These are phyloP conservation scores for Echria macrotheca DNA, from an alignment of 495 filamentous ascomycete species.

Conservation along the genomic window DNA sequence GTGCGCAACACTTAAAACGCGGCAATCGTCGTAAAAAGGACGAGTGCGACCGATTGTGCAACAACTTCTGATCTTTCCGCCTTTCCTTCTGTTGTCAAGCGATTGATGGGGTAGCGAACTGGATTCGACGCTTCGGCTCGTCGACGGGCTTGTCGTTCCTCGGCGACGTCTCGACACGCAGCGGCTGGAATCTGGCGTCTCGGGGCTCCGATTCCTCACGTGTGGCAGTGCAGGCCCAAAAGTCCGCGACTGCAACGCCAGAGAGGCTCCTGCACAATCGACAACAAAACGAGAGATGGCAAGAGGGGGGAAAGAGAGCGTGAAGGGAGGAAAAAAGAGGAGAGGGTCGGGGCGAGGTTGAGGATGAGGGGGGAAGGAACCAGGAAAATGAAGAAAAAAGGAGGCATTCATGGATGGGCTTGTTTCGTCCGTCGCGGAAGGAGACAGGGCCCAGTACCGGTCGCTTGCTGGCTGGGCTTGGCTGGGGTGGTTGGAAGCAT, in stretches of 20 bases:
- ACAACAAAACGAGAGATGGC: constrained; percentile 23
- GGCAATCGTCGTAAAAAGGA: not conserved
- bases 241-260: constrained; percentile 14
- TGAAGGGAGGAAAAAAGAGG: constrained; percentile 20
- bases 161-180: constrained; percentile 16
- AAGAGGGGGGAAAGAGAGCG: constrained; percentile 24
- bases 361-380: constrained; percentile 25
- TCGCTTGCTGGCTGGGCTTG: constrained; percentile 2
- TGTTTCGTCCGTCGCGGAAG: constrained; percentile 25
- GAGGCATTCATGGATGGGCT: constrained; percentile 26
- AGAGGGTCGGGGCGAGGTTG: constrained; percentile 19
- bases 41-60: not conserved
- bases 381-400: constrained; percentile 28
- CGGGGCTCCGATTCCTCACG: constrained; percentile 4
- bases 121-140: not conserved
- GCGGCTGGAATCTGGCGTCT: constrained; percentile 2
- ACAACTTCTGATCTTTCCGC: not conserved
- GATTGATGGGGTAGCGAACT: constrained; percentile 10
- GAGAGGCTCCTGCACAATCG: constrained; percentile 12
- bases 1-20: constrained; percentile 1
- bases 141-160: constrained; percentile 2
- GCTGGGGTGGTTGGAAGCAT: constrained; percentile 13
- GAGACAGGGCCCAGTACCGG: constrained; percentile 22
- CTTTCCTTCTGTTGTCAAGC: constrained; percentile 3
- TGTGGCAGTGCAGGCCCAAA: constrained; percentile 6